Evolutionary conservation across 1,284 basidiomycete species (phyloP).

Genomic region (Irpex sp.): DNA sequence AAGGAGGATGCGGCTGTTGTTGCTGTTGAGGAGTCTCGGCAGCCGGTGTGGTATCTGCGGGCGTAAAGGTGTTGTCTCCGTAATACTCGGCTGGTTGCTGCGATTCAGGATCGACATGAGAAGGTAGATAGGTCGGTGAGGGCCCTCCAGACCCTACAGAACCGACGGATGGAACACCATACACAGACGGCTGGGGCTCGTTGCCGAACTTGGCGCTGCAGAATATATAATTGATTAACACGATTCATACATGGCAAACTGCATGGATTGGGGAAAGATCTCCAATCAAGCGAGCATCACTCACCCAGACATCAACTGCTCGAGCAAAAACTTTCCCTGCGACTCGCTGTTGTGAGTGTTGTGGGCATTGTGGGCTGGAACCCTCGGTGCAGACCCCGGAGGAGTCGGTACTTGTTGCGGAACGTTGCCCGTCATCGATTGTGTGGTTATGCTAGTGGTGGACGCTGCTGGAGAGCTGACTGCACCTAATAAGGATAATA

Average conservation of each 20-base stretch:
- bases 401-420: constrained; percentile 66
- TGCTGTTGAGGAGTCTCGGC: constrained; percentile 19
- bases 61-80: constrained; percentile 37
- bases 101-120: constrained; percentile 22
- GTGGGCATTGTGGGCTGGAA: constrained; percentile 24
- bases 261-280: background rate
- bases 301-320: constrained; percentile 78
- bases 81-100: constrained; percentile 28
- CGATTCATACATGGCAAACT: background rate
- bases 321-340: constrained; percentile 70
- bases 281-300: constrained; percentile 26
- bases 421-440: constrained; percentile 25
- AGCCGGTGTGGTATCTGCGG: constrained; percentile 31
- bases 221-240: constrained; percentile 1
- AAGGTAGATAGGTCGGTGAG: constrained; percentile 43
- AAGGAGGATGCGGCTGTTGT: constrained; percentile 47
- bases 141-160: constrained; percentile 29
- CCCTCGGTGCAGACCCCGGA: constrained; percentile 58
- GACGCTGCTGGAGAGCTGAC: constrained; percentile 36
- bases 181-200: constrained; percentile 43
- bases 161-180: constrained; percentile 22
- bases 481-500: constrained; percentile 61
- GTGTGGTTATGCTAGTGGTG: constrained; percentile 23
- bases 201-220: constrained; percentile 45
- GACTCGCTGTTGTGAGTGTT: constrained; percentile 42